Percentiles rank a stretch among this genome's conserved stretches.
Evolutionary conservation across 768 basidiomycete species (phyloP).

Genomic region (Favolaschia claudopus): DNA sequence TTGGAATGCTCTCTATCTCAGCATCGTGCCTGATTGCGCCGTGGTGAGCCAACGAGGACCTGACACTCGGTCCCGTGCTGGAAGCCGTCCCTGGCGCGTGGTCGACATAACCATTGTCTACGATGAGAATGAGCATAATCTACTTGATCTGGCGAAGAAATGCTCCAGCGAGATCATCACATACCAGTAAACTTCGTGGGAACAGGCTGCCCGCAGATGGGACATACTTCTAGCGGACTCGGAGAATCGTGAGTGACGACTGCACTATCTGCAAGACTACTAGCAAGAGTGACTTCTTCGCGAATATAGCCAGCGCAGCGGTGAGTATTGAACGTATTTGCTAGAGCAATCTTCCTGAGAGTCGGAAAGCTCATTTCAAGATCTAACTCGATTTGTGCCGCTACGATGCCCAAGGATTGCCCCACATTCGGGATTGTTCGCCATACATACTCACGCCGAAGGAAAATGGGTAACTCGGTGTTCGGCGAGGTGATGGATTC

Average conservation of each 20-base stretch:
- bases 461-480: not conserved
- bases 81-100: no score
- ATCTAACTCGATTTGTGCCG: not conserved
- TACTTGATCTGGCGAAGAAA: no score
- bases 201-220: no score
- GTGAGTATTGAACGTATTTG: not conserved
- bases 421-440: not conserved
- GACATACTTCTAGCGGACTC: not conserved
- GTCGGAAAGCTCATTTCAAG: not conserved
- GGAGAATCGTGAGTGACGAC: not conserved
- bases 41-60: no score
- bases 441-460: conserved; percentile 2
- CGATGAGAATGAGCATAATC: no score
- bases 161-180: no score
- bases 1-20: no score
- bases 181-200: no score
- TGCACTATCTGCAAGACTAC: not conserved
- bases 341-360: not conserved
- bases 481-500: no score
- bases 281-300: not conserved
- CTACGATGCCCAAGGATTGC: not conserved
- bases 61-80: no score
- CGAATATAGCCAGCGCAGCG: not conserved
- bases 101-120: no score
- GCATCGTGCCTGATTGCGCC: no score